phyloP scores from a whole-genome alignment of 106 monocot genomes.

The Platanthera zijinensis region DNA sequence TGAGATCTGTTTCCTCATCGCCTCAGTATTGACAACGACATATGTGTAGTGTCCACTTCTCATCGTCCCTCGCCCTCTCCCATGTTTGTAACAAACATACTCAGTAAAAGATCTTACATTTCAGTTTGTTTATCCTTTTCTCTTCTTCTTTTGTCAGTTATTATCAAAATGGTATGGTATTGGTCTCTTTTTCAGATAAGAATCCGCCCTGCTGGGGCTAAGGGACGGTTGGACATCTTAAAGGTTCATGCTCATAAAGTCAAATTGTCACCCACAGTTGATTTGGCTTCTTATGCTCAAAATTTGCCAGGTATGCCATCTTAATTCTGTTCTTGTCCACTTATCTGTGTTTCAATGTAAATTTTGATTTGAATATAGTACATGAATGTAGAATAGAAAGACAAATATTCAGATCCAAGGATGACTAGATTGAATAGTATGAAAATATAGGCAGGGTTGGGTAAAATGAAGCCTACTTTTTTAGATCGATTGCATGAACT shows the following conservation, averaged over 20 bases:
- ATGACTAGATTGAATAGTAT: too few relatives aligned
- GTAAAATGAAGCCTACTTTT: too few relatives aligned
- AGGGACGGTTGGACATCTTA: slow-evolving; percentile 73
- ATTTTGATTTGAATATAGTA: neutral
- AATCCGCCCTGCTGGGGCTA: slow-evolving; percentile 70
- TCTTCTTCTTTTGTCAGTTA: neutral
- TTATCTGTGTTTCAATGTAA: neutral
- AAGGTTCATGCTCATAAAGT: slow-evolving; percentile 86
- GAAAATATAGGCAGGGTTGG: too few relatives aligned
- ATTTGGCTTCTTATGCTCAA: slow-evolving; percentile 77
- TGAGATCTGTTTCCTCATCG: too few relatives aligned
- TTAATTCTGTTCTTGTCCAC: neutral
- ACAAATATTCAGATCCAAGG: too few relatives aligned
- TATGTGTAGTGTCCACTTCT: too few relatives aligned
- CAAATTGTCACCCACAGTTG: slow-evolving; percentile 69
- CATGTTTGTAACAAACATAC: neutral
- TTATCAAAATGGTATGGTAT: neutral
- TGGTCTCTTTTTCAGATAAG: slow-evolving; percentile 45
- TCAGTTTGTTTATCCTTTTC: neutral
- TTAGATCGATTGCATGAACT: too few relatives aligned
- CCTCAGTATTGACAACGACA: too few relatives aligned
- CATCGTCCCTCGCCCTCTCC: too few relatives aligned
- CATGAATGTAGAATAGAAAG: neutral
- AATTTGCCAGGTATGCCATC: slow-evolving; percentile 57
- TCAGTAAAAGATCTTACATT: neutral